Base-by-base conservation (phyloP, 352 stramenopile species). In the Globisporangium cystogenes region DNA sequence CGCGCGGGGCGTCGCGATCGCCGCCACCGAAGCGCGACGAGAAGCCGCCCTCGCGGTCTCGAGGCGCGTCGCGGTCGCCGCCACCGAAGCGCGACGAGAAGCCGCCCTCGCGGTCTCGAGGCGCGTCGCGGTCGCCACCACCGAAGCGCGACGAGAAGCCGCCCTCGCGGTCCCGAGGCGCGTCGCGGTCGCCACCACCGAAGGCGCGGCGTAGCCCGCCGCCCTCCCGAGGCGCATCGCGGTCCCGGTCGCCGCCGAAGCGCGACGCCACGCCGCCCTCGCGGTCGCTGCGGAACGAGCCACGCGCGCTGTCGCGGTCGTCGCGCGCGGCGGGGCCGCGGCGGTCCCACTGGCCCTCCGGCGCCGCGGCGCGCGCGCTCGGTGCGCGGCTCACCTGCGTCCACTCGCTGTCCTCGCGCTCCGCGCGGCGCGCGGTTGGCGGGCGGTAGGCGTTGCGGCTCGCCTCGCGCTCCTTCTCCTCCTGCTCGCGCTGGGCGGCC, bases 331-430 rank as follows among this genome's bases (percentile, higher is more conserved):
- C n/a, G 53, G 74, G 75, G 20, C 67, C 74, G 41, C 71, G 65
- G 39, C 78, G 75, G 40, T 87, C 78, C 72, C 78, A 86, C 41
- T 72, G 67, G 12, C 75, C 72, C 54, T 86, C 76, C 7, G 76
- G 74, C 14, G 74, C 76, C 1, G 62, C 39, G 40, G 69, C 55
- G 15, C 66, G 70, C 21, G 67, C 54, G 18, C 60, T 49, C 35
- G 57, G 49, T 12, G 65, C 46, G 37, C 64, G 68, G 16, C 60
- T 79, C n/a, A 89, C 77, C 31, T 79, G 70, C 7, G 76, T 89
- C 77, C 77, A 89, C 55, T 82, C 77, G 29, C 76, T 64, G n/a
- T 87, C 74, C 3, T 82, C 70, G 36, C 29, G 67, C 20, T 86
- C 74, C 43, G 45, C 54, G 48, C 60, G 57, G 44, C 64, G 57